phyloP scores from a whole-genome alignment of 2,329 filamentous ascomycete genomes.

The Celoporthe dispersa region DNA sequence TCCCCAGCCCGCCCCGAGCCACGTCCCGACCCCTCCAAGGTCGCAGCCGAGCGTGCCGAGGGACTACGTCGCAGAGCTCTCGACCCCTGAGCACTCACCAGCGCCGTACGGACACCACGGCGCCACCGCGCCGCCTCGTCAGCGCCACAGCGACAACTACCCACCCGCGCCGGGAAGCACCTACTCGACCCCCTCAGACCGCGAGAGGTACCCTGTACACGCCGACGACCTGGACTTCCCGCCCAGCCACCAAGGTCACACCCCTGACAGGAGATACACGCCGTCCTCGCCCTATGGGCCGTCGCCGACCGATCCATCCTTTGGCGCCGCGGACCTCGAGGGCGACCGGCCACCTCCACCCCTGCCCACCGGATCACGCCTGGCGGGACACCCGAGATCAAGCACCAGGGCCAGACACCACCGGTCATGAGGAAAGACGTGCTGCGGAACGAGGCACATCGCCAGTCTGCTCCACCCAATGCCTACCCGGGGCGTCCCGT shows the following conservation, averaged over 20 bases:
- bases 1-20: constrained; percentile 39
- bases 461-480: constrained; percentile 50
- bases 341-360: constrained; percentile 59
- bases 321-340: constrained; percentile 36
- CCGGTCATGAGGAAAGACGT: constrained; percentile 63
- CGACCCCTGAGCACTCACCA: constrained; percentile 47
- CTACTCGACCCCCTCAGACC: constrained; percentile 37
- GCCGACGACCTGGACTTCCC: constrained; percentile 45
- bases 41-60: constrained; percentile 25
- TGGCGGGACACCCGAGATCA: constrained; percentile 33
- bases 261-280: constrained; percentile 38
- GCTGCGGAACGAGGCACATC: constrained; percentile 60
- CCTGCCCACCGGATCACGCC: constrained; percentile 53
- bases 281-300: constrained; percentile 39
- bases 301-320: constrained; percentile 39
- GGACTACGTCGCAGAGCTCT: constrained; percentile 34
- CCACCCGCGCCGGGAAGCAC: constrained; percentile 38
- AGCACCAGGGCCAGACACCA: constrained; percentile 37
- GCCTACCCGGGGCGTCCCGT: constrained; percentile 58
- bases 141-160: constrained; percentile 44
- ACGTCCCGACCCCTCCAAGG: constrained; percentile 30
- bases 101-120: constrained; percentile 54
- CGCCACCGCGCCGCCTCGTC: constrained; percentile 43
- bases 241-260: constrained; percentile 41
- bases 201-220: constrained; percentile 41